These are phyloP conservation scores for Thozetella sp. DNA, from an alignment of 495 filamentous ascomycete species.

Conservation along the genomic window DNA sequence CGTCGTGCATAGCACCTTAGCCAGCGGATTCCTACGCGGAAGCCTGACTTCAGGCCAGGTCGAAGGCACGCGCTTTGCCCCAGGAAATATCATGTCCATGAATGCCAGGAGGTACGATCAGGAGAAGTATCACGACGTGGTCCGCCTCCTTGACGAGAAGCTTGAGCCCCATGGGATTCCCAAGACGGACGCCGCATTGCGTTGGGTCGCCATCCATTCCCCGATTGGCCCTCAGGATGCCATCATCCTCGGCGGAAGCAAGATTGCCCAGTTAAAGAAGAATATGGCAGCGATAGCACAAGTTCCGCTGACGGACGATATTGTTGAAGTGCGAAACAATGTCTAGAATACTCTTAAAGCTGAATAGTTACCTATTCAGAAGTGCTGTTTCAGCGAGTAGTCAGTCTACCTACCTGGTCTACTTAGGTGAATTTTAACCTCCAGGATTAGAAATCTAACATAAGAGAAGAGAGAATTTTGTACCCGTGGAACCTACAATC, in stretches of 20 bases:
- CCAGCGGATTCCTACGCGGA: conserved; percentile 9
- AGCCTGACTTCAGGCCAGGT: neutral
- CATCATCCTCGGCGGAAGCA: conserved; percentile 54
- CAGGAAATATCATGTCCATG: neutral
- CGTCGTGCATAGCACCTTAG: conserved; percentile 48
- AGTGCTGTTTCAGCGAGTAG: too few species aligned
- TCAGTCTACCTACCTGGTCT: too few species aligned
- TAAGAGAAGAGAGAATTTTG: too few species aligned
- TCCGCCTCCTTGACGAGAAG: conserved; percentile 29
- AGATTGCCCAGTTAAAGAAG: conserved; percentile 43
- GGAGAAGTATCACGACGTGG: conserved; percentile 20
- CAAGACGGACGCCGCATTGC: conserved; percentile 40
- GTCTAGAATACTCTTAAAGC: too few species aligned
- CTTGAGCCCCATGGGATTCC: conserved; percentile 44
- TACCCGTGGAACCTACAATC: too few species aligned
- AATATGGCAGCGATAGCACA: too few species aligned
- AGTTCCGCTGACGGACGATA: too few species aligned
- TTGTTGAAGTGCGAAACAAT: too few species aligned
- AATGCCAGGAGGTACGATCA: neutral
- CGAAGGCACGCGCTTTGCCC: neutral
- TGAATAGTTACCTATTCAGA: too few species aligned
- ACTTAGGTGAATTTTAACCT: too few species aligned
- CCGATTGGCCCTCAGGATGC: conserved; percentile 40
- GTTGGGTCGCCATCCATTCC: conserved; percentile 50
- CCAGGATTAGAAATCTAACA: too few species aligned